Base-by-base conservation (phyloP, 1,284 basidiomycete species). In the Trametes versicolor region DNA sequence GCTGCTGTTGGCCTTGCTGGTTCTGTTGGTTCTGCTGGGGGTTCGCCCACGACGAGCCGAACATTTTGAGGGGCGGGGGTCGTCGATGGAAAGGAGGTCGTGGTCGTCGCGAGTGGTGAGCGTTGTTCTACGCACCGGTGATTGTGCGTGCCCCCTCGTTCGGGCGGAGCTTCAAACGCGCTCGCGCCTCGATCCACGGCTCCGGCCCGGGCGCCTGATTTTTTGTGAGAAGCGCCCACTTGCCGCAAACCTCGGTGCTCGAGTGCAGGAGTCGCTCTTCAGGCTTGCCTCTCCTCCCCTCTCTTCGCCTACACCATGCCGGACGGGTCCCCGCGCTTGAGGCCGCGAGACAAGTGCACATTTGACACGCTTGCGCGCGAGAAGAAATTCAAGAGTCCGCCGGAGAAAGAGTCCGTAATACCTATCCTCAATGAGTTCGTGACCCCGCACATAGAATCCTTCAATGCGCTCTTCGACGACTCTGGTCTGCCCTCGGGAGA, bases 391-490 rank as follows among this genome's bases (percentile, higher is more conserved):
- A 86, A 87, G 76, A 85, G 90, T 63, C 98, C 98, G 0, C 85
- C 92, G 21, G 83, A 83, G 70, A 80, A 87, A 53, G 87, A 87
- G 23, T 87, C 92, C 43, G 89, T 91, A 19, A 90, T 95, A 63
- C 89, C 90, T 19, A 93, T 95, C 62, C 85, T 99, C 62, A 95
- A 97, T 72, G 95, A 98, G 79, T 95, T 99, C 72, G 94, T 98
- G 62, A 85, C 88, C 34, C 98, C 98, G 12, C 97, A 98, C 76
- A 88, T 99, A 68, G 94, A 99, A 78, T 96, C 94, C 49, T 99
- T 99, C 85, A 98, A 99, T 78, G 92, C 96, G 13, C 85, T 99
- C 36, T 95, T 98, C 75, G 94, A 97, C 72, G 94, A 95, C 72
- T 93, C 90, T 58, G 91, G 88, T 7, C 76, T 90, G 67, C 89